These are phyloP conservation scores for Syzygium grande DNA, from an alignment of 345 rosid species.

Conservation along the genomic window DNA sequence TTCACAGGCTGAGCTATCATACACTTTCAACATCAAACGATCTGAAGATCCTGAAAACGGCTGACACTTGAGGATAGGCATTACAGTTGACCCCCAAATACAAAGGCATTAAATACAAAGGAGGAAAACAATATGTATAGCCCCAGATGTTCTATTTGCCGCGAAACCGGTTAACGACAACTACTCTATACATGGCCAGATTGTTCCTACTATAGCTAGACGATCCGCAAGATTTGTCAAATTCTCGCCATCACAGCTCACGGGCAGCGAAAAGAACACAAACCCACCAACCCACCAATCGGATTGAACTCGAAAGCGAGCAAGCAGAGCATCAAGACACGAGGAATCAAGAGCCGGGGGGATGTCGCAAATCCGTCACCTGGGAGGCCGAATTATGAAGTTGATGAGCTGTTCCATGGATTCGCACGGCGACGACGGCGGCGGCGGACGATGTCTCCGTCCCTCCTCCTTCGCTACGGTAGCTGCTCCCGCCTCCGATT, in stretches of 20 bases:
- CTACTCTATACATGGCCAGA: neutral
- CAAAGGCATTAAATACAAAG: neutral
- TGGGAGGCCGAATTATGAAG: constrained; percentile 96
- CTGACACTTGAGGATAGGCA: neutral
- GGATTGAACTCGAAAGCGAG: neutral
- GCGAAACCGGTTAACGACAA: neutral
- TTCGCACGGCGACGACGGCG: neutral
- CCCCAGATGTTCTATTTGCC: neutral
- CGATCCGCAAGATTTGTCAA: neutral
- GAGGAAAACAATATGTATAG: neutral
- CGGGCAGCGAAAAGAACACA: neutral
- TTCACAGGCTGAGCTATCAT: neutral
- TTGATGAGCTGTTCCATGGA: constrained; percentile 85
- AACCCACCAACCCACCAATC: neutral
- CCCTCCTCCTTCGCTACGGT: neutral
- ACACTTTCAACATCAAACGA: neutral
- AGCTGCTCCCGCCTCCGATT: neutral
- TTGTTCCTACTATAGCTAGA: neutral
- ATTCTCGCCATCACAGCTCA: neutral
- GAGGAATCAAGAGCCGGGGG: neutral
- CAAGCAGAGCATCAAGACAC: neutral
- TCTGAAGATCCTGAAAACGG: neutral
- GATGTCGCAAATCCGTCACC: constrained; percentile 27
- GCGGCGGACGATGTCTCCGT: neutral
- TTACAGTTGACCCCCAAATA: neutral